Base-by-base conservation (phyloP, 2,329 filamentous ascomycete genomes). In the Penicillium sp. region DNA sequence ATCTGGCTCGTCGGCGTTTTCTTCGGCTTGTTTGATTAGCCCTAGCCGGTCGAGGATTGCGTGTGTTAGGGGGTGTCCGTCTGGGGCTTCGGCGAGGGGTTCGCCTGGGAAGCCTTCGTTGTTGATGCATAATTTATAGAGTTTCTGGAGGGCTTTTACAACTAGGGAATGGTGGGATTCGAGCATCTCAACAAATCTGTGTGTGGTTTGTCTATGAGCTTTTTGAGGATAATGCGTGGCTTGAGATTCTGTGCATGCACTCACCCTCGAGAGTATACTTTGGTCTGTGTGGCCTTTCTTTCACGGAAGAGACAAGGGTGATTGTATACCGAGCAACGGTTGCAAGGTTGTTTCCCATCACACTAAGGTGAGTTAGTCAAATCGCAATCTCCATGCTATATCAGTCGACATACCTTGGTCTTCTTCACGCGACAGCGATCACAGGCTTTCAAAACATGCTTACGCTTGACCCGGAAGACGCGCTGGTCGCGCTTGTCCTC, bases 371-470 rank as follows among this genome's bases (percentile, higher is more conserved):
- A 7, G n/a, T 57, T 42, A 57, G 51, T 57, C 31, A 47, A 43
- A 53, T 36, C 23, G 35, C 44, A 38, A 36, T 39, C 8, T 13
- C 7, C 19, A 21, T 33, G 21, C 10, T 35, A 13, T 21, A 17
- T 12, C 19, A 17, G 13, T 13, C 8, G 4, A 68, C 64, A 58
- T 59, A 77, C 76, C 70, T 78, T 78, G 56, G 76, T 77, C 63
- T 78, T 78, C 61, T 78, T 78, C 44, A 78, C 74, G 54, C 76
- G 73, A 63, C 76, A 78, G n/a, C 75, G 75, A 68, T 78, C 76
- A 59, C 76, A 78, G 6, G 76, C 76, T 55, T 78, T 78, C 17
- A 77, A 61, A 31, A 78, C 76, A 69, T 78, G 76, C 60, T 78
- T 78, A 42, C 76, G 71, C 61, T 78, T 78, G 36, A 76, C 75